Evolutionary conservation across 495 filamentous ascomycete genomes (phyloP).

Genomic region (Poronia punctata): DNA sequence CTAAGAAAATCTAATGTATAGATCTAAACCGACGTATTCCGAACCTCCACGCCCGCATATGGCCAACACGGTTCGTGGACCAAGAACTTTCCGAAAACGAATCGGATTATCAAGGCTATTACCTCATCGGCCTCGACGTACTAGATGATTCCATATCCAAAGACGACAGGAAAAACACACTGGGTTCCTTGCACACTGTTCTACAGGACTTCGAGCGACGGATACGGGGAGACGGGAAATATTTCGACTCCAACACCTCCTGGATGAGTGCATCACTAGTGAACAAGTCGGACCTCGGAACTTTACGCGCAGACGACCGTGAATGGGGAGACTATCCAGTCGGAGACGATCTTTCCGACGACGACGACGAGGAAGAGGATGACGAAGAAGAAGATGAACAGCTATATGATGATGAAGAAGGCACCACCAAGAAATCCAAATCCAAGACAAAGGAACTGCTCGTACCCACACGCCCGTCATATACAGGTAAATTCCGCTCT

Average conservation of each 20-base stretch:
- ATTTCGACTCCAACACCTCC: slow-evolving; percentile 39
- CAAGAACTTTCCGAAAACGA: slow-evolving; percentile 13
- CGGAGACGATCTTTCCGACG: slow-evolving; percentile 30
- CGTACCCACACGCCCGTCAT: slow-evolving; percentile 7
- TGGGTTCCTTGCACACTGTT: slow-evolving; percentile 28
- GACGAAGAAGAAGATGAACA: slow-evolving; percentile 4
- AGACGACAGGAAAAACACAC: slow-evolving; percentile 24
- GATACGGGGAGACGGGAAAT: slow-evolving; percentile 37
- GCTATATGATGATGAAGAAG: slow-evolving; percentile 13
- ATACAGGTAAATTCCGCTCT: slow-evolving; percentile 32
- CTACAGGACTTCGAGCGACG: slow-evolving; percentile 42
- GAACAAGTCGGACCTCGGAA: slow-evolving; percentile 28
- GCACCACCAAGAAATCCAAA: slow-evolving; percentile 2
- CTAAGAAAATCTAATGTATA: slow-evolving; percentile 16
- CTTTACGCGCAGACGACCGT: slow-evolving; percentile 34
- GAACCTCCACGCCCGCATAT: slow-evolving; percentile 43
- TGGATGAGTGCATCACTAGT: slow-evolving; percentile 42
- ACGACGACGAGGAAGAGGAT: slow-evolving; percentile 17
- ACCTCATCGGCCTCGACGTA: slow-evolving; percentile 50
- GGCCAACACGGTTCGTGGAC: slow-evolving; percentile 49
- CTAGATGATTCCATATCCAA: slow-evolving; percentile 11
- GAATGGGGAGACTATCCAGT: slow-evolving; percentile 42
- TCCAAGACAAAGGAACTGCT: slow-evolving; percentile 13
- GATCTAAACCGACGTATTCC: slow-evolving; percentile 42
- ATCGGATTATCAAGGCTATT: slow-evolving; percentile 44